Conservation (phyloP, 257 asterid genomes). For the Solanum bulbocastanum region DNA sequence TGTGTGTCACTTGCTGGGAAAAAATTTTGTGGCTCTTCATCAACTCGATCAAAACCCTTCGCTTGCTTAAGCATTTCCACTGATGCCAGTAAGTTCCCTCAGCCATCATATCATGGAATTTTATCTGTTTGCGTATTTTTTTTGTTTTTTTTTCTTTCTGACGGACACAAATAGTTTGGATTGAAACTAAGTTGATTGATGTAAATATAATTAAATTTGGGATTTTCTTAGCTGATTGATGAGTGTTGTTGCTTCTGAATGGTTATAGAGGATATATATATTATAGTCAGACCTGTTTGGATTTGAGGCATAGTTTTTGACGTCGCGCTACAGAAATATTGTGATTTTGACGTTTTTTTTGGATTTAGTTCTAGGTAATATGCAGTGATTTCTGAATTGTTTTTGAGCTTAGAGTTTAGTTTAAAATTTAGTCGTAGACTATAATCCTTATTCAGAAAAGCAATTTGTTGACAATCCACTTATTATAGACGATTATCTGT, state of each 20-base stretch:
- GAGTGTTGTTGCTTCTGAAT: not conserved
- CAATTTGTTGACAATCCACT: not conserved
- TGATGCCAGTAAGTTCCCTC: slow-evolving; percentile 23
- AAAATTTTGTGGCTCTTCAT: not conserved
- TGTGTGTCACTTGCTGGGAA: slow-evolving; percentile 53
- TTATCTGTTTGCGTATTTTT: not conserved
- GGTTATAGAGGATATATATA: not conserved
- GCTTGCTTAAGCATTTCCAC: slow-evolving; percentile 55
- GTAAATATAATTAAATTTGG: not conserved
- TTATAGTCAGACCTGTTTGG: not conserved
- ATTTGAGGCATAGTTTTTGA: not conserved
- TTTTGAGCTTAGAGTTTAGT: not conserved
- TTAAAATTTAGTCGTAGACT: not conserved
- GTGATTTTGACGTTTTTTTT: not conserved
- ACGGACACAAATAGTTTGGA: not conserved
- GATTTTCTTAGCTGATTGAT: not conserved
- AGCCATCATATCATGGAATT: not conserved
- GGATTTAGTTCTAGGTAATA: not conserved
- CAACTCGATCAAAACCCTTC: slow-evolving; percentile 19
- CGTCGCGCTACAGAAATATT: not conserved
- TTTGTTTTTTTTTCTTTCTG: not conserved
- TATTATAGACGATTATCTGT: not conserved
- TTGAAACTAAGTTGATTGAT: not conserved
- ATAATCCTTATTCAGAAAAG: not conserved
- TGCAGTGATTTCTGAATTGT: not conserved